These are phyloP conservation scores for Plasmopara halstedii DNA, from an alignment of 352 stramenopile genomes.

Conservation along the genomic window DNA sequence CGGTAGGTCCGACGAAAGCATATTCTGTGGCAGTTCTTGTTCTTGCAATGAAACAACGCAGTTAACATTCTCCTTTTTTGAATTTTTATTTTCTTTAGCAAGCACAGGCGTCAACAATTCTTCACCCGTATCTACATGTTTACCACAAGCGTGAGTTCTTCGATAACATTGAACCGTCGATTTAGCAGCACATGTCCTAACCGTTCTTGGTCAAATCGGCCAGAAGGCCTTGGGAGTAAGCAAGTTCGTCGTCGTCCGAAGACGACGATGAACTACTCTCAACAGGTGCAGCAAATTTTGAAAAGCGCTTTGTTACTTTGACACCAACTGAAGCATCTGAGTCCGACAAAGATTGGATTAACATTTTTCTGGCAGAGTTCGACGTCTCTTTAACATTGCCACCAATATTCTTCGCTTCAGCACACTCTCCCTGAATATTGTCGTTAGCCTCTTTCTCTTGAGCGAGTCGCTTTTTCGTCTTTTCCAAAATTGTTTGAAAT, in stretches of 20 bases:
- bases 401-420: conserved; percentile 11
- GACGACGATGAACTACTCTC: conserved; percentile 28
- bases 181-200: conserved; percentile 30
- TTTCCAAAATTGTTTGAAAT: conserved; percentile 42
- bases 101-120: conserved; percentile 9
- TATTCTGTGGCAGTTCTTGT: conserved; percentile 33
- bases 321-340: conserved; percentile 7
- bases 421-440: conserved; percentile 4
- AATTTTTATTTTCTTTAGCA: conserved; percentile 21
- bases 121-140: conserved; percentile 24
- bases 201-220: conserved; percentile 60
- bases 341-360: conserved; percentile 28
- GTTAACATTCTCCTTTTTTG: conserved; percentile 22
- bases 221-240: conserved; percentile 72
- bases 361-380: conserved; percentile 19
- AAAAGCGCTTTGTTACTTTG: conserved; percentile 13
- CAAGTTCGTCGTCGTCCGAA: conserved; percentile 52
- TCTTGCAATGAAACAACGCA: conserved; percentile 40
- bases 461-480: conserved; percentile 27
- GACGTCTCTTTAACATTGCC: conserved; percentile 16
- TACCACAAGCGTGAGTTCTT: conserved; percentile 12
- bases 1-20: conserved; percentile 38
- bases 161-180: conserved; percentile 13
- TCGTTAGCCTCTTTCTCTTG: conserved; percentile 15
- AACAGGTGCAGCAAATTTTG: conserved; percentile 10